Evolutionary conservation across 148 eudicot species (phyloP), one percentile per base, ranked within the genome.

Genomic region (Heliosperma pusillum): DNA sequence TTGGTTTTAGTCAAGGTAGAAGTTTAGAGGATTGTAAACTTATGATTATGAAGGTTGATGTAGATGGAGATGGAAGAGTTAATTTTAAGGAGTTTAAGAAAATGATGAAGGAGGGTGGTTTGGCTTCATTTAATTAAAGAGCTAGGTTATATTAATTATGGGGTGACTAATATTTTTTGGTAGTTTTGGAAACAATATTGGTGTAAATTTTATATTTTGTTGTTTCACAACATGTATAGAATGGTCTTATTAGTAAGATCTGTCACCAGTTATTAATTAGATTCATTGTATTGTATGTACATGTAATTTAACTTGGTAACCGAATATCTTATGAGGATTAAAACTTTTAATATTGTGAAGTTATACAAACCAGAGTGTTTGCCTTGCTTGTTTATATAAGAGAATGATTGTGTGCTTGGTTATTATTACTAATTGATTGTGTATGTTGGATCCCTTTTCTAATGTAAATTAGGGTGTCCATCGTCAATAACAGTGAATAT

Each of bases 41-140:
- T 64, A 92, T 92, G 97, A 90, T 92, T 19, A 81, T 64, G 73
- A 89, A 84, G 61, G 97, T 90, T 17, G 97, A 92, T 74, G 87
- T 74, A 0, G 96, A 92, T 76, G 97, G 97, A 1, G 96, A 92
- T 85, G 97, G 96, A 0, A 86, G 55, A 83, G 96, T 92, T 16
- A 80, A 80, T 73, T 92, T 83, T 69, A 26, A 60, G 4, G 97
- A 92, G 85, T 92, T 92, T 70, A 90, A 83, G 86, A 83, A 86
- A 66, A 92, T 92, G 97, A 92, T 92, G 97, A 89, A 80, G 61
- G 83, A 86, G 3, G 94, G 92, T 72, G 89, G 87, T 0, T 87
- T 92, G 72, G 81, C 87, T 69, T 71, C 74, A n/a, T 66, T 87
- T 78, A 45, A 79, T 33, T 70, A 12, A 12, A 70, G 52, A 33